phyloP scores from a whole-genome alignment of 306 rosid genomes.

The Dryas alaskensis region DNA sequence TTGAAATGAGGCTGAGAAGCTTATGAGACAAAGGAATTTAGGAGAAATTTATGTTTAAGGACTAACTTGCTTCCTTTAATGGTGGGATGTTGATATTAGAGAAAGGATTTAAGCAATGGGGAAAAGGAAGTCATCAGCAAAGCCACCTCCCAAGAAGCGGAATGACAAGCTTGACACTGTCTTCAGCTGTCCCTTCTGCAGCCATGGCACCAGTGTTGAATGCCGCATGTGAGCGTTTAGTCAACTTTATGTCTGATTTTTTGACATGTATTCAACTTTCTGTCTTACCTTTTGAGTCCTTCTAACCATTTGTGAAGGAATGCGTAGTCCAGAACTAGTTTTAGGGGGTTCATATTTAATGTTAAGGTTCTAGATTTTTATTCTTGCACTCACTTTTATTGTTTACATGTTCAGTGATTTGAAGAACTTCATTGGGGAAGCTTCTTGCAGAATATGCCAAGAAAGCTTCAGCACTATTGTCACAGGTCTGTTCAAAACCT shows the following conservation, averaged over 20 bases:
- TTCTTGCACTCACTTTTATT: constrained; percentile 1
- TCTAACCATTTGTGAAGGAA: not conserved
- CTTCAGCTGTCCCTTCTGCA: constrained; percentile 96
- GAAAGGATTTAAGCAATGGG: constrained; percentile 64
- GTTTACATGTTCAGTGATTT: constrained; percentile 60
- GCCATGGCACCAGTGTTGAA: constrained; percentile 89
- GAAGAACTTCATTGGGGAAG: constrained; percentile 87
- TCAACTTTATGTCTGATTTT: not conserved
- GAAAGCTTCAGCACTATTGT: constrained; percentile 77
- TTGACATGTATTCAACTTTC: not conserved
- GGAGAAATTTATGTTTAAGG: not conserved
- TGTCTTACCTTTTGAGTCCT: not conserved
- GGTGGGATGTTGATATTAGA: constrained; percentile 10
- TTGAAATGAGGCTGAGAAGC: not conserved
- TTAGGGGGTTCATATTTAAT: not conserved
- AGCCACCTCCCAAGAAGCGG: constrained; percentile 93
- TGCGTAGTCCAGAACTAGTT: not conserved
- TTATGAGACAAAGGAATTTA: not conserved
- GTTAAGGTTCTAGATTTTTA: not conserved
- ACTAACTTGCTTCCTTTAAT: constrained; percentile 8
- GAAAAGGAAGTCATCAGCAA: constrained; percentile 84
- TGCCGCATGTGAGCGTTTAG: constrained; percentile 71
- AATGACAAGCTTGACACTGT: constrained; percentile 96
- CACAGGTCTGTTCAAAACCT: constrained; percentile 43
- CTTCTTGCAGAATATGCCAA: constrained; percentile 77